A percentile compares a stretch with the other conserved stretches of the same genome.
Conservation (phyloP, 1,139 yeast species). For the Pichia sp. region DNA sequence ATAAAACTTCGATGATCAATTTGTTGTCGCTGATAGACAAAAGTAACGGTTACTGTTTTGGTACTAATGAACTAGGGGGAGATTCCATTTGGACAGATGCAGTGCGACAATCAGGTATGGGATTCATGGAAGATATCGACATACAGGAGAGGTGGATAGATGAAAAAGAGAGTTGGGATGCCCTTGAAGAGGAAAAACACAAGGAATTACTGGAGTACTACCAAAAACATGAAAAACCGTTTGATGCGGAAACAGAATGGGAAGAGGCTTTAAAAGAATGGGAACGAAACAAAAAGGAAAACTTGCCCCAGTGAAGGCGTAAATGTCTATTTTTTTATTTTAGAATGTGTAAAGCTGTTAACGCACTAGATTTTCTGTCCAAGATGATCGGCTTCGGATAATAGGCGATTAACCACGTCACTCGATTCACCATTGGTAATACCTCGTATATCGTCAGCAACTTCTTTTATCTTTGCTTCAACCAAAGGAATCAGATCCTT, state of each 20-base stretch:
- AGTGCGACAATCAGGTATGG: conserved; percentile 56
- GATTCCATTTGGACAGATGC: conserved; percentile 97
- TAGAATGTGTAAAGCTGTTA: neutral
- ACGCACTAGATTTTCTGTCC: neutral
- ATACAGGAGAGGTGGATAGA: conserved; percentile 97
- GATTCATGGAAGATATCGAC: conserved; percentile 52
- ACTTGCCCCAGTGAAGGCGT: neutral
- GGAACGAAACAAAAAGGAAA: conserved; percentile 42
- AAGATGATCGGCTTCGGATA: conserved; percentile 7
- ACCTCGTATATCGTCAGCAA: conserved; percentile 22
- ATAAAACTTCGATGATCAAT: conserved; percentile 85
- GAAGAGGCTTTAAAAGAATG: conserved; percentile 60
- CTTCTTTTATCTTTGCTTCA: conserved; percentile 25
- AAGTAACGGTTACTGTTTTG: conserved; percentile 91
- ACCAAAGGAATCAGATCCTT: conserved; percentile 28
- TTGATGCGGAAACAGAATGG: conserved; percentile 69
- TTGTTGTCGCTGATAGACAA: conserved; percentile 75
- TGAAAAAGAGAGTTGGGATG: conserved; percentile 70
- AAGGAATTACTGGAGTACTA: conserved; percentile 31
- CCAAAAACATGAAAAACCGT: conserved; percentile 19
- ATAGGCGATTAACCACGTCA: conserved; percentile 6
- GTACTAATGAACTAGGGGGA: conserved; percentile 89
- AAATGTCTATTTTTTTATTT: neutral
- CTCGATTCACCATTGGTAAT: conserved; percentile 3
- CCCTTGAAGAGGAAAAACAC: conserved; percentile 48